Percentiles rank a stretch among this genome's conserved stretches.
Evolutionary conservation across 1,139 yeast genomes (phyloP).

Genomic region (Nakaseomyces nivariensis): DNA sequence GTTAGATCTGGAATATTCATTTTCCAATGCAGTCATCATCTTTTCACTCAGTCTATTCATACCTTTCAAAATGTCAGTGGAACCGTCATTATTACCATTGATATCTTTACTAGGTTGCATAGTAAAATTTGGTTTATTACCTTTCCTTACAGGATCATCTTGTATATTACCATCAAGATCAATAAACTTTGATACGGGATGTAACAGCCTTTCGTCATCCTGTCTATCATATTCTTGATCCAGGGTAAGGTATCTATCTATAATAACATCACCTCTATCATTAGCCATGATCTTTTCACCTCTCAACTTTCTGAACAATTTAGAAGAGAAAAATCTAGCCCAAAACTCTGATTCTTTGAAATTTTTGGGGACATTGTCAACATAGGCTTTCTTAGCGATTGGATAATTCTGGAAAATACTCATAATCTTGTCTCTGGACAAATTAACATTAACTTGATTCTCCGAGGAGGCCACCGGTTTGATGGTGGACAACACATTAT

Average conservation of each 20-base stretch:
- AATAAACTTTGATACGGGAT: slow-evolving; percentile 47
- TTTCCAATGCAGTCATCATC: slow-evolving; percentile 53
- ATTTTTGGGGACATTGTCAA: slow-evolving; percentile 75
- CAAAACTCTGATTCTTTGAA: slow-evolving; percentile 87
- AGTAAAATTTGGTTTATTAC: slow-evolving; percentile 81
- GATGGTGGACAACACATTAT: slow-evolving; percentile 85
- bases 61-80: slow-evolving; percentile 63
- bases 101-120: slow-evolving; percentile 61
- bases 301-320: slow-evolving; percentile 72
- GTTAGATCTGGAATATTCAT: slow-evolving; percentile 31
- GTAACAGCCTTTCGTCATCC: slow-evolving; percentile 32
- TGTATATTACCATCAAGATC: slow-evolving; percentile 75
- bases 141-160: slow-evolving; percentile 67
- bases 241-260: slow-evolving; percentile 71
- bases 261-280: slow-evolving; percentile 72
- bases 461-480: slow-evolving; percentile 88
- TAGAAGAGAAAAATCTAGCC: slow-evolving; percentile 92
- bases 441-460: slow-evolving; percentile 82
- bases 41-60: slow-evolving; percentile 83
- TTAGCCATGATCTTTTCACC: slow-evolving; percentile 76
- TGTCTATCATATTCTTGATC: slow-evolving; percentile 40
- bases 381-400: slow-evolving; percentile 78
- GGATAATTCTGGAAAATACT: slow-evolving; percentile 93
- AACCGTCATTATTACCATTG: slow-evolving; percentile 34
- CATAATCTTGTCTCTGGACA: slow-evolving; percentile 80